phyloP scores from a whole-genome alignment of 768 basidiomycete species.

The Russula brevipes region DNA sequence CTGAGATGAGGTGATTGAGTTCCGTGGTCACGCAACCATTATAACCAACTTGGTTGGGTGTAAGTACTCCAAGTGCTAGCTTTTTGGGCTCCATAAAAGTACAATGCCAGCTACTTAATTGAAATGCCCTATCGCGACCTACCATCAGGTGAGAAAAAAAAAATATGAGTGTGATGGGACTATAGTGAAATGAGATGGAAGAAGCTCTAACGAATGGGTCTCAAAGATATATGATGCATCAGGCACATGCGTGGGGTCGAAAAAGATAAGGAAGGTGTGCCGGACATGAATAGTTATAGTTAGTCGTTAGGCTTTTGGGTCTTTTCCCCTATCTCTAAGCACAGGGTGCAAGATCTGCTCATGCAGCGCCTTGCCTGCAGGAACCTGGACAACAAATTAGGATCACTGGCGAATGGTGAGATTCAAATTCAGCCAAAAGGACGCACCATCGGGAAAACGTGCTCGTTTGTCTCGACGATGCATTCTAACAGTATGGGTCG shows the following conservation, averaged over 20 bases:
- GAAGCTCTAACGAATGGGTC: not conserved
- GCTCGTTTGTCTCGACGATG: slow-evolving; percentile 74
- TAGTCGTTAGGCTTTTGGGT: slow-evolving; percentile 4
- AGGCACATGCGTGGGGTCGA: not conserved
- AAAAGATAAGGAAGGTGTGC: not conserved
- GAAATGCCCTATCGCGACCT: not conserved
- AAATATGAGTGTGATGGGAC: not conserved
- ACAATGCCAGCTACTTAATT: slow-evolving; percentile 14
- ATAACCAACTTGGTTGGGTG: no score
- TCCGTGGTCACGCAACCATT: no score
- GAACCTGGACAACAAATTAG: slow-evolving; percentile 46
- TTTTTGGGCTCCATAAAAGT: slow-evolving; percentile 7
- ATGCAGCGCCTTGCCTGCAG: slow-evolving; percentile 91
- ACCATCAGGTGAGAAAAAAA: not conserved
- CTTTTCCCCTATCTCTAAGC: slow-evolving; percentile 13
- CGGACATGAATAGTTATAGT: not conserved
- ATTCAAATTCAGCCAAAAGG: not conserved
- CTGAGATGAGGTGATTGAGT: no score
- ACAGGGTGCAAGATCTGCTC: slow-evolving; percentile 81
- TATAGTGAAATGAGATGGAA: not conserved
- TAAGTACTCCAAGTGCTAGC: not conserved
- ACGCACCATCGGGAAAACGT: slow-evolving; percentile 86
- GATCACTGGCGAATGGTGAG: slow-evolving; percentile 24
- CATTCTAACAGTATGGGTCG: slow-evolving; percentile 92
- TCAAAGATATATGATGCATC: not conserved